Evolutionary conservation across 805 yeast genomes (phyloP).

Genomic region (Millerozyma acaciae): DNA sequence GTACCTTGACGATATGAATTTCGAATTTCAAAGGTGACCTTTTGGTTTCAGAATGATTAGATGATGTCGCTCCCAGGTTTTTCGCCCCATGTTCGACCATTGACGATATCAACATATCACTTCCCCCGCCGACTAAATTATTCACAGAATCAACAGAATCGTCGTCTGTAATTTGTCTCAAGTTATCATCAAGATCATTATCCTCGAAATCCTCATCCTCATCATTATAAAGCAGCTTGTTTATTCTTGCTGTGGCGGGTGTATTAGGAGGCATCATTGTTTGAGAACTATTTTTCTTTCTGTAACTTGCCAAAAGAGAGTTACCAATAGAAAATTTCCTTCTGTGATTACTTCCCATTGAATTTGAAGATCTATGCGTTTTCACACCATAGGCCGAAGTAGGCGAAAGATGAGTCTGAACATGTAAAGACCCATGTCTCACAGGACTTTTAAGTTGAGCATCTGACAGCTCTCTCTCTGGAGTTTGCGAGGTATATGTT

Average conservation of each 20-base stretch:
- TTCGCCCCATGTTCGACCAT: constrained; percentile 50
- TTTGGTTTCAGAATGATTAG: constrained; percentile 10
- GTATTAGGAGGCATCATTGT: constrained; percentile 48
- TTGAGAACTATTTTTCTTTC: constrained; percentile 46
- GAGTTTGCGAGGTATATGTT: constrained; percentile 17
- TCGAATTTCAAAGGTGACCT: constrained; percentile 76
- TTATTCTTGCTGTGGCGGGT: constrained; percentile 47
- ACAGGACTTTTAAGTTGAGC: constrained; percentile 22
- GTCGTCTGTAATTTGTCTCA: constrained; percentile 39
- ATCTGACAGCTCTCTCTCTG: constrained; percentile 18
- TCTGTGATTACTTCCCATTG: constrained; percentile 42
- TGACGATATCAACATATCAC: constrained; percentile 60
- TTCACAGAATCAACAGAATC: constrained; percentile 59
- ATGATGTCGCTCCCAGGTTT: constrained; percentile 27
- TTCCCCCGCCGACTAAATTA: constrained; percentile 46
- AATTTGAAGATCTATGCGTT: constrained; percentile 37
- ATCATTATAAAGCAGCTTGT: constrained; percentile 23
- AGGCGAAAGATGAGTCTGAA: constrained; percentile 24
- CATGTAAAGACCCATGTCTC: constrained; percentile 37
- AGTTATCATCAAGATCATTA: constrained; percentile 23
- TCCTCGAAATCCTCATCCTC: constrained; percentile 29
- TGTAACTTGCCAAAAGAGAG: constrained; percentile 44
- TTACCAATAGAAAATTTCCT: constrained; percentile 64
- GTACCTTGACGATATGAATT: constrained; percentile 87
- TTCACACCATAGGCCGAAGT: constrained; percentile 24